Evolutionary conservation across 2,329 filamentous ascomycete species (phyloP).

Genomic region (Aspergillus sp.): DNA sequence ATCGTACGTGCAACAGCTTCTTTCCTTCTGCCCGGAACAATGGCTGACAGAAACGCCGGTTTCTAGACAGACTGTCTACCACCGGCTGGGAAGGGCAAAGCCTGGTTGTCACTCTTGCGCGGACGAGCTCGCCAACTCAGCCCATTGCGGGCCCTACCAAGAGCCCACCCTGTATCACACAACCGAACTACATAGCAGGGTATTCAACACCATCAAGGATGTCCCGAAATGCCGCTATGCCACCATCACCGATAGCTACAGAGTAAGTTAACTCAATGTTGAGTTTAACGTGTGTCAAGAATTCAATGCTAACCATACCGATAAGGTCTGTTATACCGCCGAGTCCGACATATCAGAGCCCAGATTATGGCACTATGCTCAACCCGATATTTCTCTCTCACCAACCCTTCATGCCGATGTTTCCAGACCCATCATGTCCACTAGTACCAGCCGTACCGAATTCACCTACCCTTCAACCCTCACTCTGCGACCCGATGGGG

Average conservation of each 20-base stretch:
- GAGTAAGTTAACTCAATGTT: constrained; percentile 28
- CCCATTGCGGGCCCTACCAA: constrained; percentile 45
- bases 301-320: neutral
- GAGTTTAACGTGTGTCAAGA: neutral
- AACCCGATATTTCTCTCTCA: constrained; percentile 23
- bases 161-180: constrained; percentile 32
- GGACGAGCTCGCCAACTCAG: constrained; percentile 40
- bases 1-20: constrained; percentile 28
- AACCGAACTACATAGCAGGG: constrained; percentile 28
- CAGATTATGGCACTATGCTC: constrained; percentile 29
- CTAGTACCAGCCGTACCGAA: constrained; percentile 26
- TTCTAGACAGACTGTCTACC: constrained; percentile 40
- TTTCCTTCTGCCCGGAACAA: neutral
- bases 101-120: constrained; percentile 42
- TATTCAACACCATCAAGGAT: constrained; percentile 35
- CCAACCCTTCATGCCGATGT: constrained; percentile 28
- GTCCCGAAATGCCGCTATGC: constrained; percentile 28
- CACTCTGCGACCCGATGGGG: constrained; percentile 28
- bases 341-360: constrained; percentile 22
- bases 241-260: constrained; percentile 36
- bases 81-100: constrained; percentile 46
- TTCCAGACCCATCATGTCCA: constrained; percentile 24
- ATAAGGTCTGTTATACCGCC: constrained; percentile 22
- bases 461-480: constrained; percentile 29
- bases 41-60: constrained; percentile 13